Percentiles rank a stretch among this genome's conserved stretches.
Conservation (phyloP, 441 rosid genomes). For the Arabidopsis lyrata region DNA sequence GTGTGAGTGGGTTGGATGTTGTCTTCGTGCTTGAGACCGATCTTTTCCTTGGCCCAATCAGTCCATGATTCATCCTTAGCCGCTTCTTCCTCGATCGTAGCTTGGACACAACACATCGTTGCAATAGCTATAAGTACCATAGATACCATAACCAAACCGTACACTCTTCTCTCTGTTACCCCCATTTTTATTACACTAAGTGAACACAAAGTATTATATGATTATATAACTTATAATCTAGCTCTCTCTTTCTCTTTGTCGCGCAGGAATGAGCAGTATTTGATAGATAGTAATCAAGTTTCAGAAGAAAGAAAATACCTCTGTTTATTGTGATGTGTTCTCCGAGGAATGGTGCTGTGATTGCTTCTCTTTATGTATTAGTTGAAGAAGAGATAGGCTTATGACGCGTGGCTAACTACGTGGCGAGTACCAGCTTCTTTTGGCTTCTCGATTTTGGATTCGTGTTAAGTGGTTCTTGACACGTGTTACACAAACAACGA, state of each 20-base stretch:
- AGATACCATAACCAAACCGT: slow-evolving; percentile 30
- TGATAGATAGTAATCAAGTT: slow-evolving; percentile 1
- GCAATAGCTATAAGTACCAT: slow-evolving; percentile 36
- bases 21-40: slow-evolving; percentile 61
- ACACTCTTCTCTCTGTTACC: slow-evolving; percentile 19
- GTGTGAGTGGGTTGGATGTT: slow-evolving; percentile 38
- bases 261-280: not conserved
- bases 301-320: not conserved
- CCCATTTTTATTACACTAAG: slow-evolving; percentile 24
- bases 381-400: slow-evolving; percentile 4
- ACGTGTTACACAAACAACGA: slow-evolving; percentile 25
- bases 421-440: slow-evolving; percentile 31
- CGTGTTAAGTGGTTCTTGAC: slow-evolving; percentile 39
- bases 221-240: not conserved
- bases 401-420: slow-evolving; percentile 32
- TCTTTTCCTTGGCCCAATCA: slow-evolving; percentile 72
- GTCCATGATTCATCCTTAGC: slow-evolving; percentile 60
- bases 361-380: slow-evolving; percentile 34
- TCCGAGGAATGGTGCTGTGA: slow-evolving; percentile 34
- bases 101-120: slow-evolving; percentile 32
- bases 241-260: not conserved
- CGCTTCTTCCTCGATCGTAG: slow-evolving; percentile 36
- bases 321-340: not conserved
- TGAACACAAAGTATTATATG: not conserved
- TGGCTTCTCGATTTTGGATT: slow-evolving; percentile 34